phyloP scores from a whole-genome alignment of 345 rosid species.

The Carallia pectinifolia region DNA sequence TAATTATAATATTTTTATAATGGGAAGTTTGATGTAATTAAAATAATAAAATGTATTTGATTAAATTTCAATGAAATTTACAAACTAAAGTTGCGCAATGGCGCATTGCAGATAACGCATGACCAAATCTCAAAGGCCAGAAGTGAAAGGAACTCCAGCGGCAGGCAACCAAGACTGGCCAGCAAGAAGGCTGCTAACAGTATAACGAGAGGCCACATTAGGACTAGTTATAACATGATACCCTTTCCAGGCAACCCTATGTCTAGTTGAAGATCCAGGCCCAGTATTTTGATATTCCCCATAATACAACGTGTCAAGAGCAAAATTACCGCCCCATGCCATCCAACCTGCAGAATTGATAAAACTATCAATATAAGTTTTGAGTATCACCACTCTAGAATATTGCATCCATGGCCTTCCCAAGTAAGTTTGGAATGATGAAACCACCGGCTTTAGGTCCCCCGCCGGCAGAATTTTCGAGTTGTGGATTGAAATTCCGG shows the following conservation, averaged over 20 bases:
- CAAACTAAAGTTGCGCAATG: background rate
- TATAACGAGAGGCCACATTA: conserved; percentile 23
- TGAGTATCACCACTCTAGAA: conserved; percentile 56
- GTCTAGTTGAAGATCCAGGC: conserved; percentile 45
- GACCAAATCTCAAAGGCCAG: conserved; percentile 20
- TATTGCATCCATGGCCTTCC: conserved; percentile 80
- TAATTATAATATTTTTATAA: too few relatives aligned
- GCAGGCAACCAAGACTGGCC: conserved; percentile 36
- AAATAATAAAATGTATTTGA: conserved; percentile 1
- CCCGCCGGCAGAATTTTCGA: conserved; percentile 55
- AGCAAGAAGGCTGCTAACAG: conserved; percentile 21
- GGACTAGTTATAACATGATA: conserved; percentile 33
- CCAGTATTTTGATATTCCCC: conserved; percentile 48
- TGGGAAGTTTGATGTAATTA: background rate
- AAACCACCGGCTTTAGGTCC: conserved; percentile 51
- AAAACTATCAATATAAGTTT: conserved; percentile 43
- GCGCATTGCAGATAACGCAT: too few relatives aligned
- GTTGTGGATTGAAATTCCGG: conserved; percentile 71
- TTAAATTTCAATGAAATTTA: background rate
- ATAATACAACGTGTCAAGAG: conserved; percentile 38
- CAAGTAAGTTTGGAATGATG: conserved; percentile 44
- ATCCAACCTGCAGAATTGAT: conserved; percentile 65
- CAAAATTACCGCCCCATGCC: conserved; percentile 34
- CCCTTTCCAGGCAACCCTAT: conserved; percentile 49
- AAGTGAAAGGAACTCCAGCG: conserved; percentile 25